Conservation (phyloP, 169 alveolate genomes). For the Condylostoma magnum region DNA sequence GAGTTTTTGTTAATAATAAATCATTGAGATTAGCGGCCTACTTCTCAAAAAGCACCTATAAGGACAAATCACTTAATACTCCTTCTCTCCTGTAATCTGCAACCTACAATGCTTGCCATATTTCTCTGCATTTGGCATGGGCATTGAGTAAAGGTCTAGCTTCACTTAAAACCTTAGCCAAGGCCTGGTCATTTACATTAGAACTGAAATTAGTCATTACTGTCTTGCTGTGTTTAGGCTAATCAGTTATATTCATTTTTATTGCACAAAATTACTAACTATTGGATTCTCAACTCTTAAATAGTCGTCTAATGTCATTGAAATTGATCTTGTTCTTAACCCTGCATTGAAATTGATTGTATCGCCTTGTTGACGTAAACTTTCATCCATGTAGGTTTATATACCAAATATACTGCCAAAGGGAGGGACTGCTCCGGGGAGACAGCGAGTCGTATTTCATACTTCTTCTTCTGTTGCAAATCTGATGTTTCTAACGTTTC, state of each 20-base stretch:
- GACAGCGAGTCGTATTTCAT: conserved; percentile 55
- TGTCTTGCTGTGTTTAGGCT: too few relatives aligned
- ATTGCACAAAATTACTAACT: conserved; percentile 61
- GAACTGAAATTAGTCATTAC: neutral
- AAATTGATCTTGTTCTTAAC: conserved; percentile 69
- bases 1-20: conserved; percentile 38
- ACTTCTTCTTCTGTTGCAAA: conserved; percentile 78
- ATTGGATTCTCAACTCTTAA: conserved; percentile 68
- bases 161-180: conserved; percentile 21
- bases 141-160: conserved; percentile 26
- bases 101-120: conserved; percentile 41
- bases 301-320: conserved; percentile 66
- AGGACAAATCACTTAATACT: conserved; percentile 38
- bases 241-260: too few relatives aligned
- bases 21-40: conserved; percentile 34
- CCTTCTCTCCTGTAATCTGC: conserved; percentile 49
- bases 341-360: conserved; percentile 81
- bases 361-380: conserved; percentile 60
- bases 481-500: conserved; percentile 60
- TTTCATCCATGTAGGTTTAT: conserved; percentile 66
- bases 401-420: conserved; percentile 72
- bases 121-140: conserved; percentile 21
- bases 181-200: neutral
- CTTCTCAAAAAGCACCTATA: conserved; percentile 28
- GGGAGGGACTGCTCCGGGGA: conserved; percentile 87